A percentile compares a stretch with the other conserved stretches of the same genome.
Conservation (phyloP, 2,329 filamentous ascomycete genomes). For the Aschersonia sp. region DNA sequence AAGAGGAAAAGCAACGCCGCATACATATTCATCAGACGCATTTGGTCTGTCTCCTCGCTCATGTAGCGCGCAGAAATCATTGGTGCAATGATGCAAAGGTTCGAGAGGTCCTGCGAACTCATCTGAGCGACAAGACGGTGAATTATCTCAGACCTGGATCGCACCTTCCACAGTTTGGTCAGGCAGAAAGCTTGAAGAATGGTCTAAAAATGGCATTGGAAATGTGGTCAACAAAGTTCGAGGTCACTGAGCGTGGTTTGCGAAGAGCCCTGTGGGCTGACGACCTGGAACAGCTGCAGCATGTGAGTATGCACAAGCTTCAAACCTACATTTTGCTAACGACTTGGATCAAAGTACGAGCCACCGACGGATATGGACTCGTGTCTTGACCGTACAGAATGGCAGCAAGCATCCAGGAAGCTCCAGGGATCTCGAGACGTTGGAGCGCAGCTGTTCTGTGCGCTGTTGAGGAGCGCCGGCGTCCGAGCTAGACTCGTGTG, state of each 20-base stretch:
- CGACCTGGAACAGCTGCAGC: conserved; percentile 41
- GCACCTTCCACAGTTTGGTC: conserved; percentile 58
- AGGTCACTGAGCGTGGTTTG: conserved; percentile 56
- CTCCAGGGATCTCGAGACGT: conserved; percentile 76
- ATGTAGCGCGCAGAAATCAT: conserved; percentile 62
- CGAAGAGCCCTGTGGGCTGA: conserved; percentile 64
- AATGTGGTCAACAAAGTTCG: conserved; percentile 56
- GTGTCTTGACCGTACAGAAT: conserved; percentile 57
- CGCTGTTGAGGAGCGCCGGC: conserved; percentile 68
- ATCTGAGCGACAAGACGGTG: conserved; percentile 52
- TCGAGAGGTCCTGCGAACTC: conserved; percentile 48
- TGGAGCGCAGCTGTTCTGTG: conserved; percentile 82
- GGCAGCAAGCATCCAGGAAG: conserved; percentile 51
- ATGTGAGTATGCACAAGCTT: conserved; percentile 25
- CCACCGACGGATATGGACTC: conserved; percentile 51
- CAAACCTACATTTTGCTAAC: neutral
- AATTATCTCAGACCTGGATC: conserved; percentile 54
- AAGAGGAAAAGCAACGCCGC: conserved; percentile 40
- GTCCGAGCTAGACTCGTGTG: conserved; percentile 75
- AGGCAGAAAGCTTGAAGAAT: conserved; percentile 62
- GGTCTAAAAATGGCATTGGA: conserved; percentile 58
- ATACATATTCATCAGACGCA: conserved; percentile 78
- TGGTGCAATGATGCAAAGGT: conserved; percentile 74
- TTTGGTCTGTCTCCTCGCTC: conserved; percentile 66
- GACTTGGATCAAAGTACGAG: conserved; percentile 26